A percentile compares a stretch with the other conserved stretches of the same genome.
Conservation (phyloP, 202 grass and related monocot genomes). For the Carex arenaria region DNA sequence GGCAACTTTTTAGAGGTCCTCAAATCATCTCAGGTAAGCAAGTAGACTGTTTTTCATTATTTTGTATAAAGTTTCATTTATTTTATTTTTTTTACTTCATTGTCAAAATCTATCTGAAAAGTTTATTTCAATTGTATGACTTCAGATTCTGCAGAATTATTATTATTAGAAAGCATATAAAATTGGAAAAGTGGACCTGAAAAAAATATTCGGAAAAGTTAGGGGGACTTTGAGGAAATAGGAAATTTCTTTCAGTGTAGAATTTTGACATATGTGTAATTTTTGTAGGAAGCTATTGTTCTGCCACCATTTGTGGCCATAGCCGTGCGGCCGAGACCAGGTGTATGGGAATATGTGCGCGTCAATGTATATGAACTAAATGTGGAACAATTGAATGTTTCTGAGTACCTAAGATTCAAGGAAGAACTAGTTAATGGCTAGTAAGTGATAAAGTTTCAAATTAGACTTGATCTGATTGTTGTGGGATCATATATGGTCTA, state of each 20-base stretch:
- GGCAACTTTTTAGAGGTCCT: constrained; percentile 87
- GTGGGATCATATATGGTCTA: not conserved
- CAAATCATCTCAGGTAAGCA: constrained; percentile 60
- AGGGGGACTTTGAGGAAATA: not conserved
- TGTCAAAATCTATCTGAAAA: not conserved
- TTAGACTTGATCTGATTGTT: not conserved
- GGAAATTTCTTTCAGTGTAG: not conserved
- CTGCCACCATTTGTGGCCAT: constrained; percentile 95
- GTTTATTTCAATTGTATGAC: not conserved
- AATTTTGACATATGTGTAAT: not conserved
- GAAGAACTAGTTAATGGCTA: constrained; percentile 77
- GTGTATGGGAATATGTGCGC: constrained; percentile 91
- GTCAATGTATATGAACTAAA: constrained; percentile 90
- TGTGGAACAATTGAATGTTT: constrained; percentile 75
- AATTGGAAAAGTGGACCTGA: not conserved
- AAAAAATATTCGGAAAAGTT: not conserved
- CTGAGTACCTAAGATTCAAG: constrained; percentile 87
- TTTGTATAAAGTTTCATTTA: not conserved
- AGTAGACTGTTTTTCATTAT: not conserved
- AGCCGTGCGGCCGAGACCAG: constrained; percentile 85
- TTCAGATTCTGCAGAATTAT: not conserved
- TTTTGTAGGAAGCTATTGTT: constrained; percentile 82
- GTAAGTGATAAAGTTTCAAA: constrained; percentile 27
- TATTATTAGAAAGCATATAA: not conserved
- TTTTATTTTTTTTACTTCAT: not conserved